These are phyloP conservation scores for Trypanosoma mega DNA, from an alignment of 208 protist species.

Conservation along the genomic window DNA sequence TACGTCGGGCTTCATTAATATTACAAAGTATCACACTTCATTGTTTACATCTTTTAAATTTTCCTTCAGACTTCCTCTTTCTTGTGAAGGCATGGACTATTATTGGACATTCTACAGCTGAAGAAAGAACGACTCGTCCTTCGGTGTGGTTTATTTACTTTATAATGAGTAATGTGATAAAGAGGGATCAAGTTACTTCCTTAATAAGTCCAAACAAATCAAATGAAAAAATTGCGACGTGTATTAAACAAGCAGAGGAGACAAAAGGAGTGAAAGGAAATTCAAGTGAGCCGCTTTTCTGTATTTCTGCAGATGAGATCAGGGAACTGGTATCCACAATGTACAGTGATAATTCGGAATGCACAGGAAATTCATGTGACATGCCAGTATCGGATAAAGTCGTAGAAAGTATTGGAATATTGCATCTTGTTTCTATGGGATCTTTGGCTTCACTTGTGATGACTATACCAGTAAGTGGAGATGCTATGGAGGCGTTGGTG, in stretches of 20 bases:
- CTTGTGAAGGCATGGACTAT: background rate
- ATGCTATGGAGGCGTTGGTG: constrained; percentile 3
- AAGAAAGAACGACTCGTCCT: background rate
- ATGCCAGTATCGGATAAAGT: background rate
- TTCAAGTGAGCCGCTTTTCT: too few species aligned
- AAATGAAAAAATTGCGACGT: too few species aligned
- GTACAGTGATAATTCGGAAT: too few species aligned
- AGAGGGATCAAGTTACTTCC: too few species aligned
- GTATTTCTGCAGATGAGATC: background rate
- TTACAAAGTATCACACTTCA: background rate
- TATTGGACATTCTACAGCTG: background rate
- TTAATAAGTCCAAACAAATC: too few species aligned
- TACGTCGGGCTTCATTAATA: constrained; percentile 9
- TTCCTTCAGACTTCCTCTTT: background rate
- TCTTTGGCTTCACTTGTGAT: background rate
- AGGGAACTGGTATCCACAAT: too few species aligned
- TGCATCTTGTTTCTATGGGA: background rate
- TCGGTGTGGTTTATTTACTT: background rate
- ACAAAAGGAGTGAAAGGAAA: too few species aligned
- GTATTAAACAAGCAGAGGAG: too few species aligned
- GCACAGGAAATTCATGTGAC: background rate
- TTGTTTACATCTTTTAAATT: background rate
- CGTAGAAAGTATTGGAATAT: background rate
- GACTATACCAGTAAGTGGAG: background rate
- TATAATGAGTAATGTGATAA: background rate